Evolutionary conservation across 805 yeast genomes (phyloP).

Genomic region (Candida ulmi): DNA sequence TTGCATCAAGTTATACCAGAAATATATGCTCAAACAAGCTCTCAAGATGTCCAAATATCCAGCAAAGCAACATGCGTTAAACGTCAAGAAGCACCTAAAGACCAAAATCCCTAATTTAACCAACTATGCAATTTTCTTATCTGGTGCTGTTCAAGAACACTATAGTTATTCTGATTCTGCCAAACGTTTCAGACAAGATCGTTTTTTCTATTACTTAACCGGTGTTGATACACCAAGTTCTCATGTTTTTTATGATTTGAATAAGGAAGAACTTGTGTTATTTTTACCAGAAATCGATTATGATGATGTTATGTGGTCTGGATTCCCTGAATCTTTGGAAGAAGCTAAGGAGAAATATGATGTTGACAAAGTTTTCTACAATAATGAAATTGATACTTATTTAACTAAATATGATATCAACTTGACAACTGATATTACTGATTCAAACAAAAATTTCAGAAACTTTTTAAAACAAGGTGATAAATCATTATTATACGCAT

Average conservation of each 20-base stretch:
- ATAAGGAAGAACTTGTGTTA: slow-evolving; percentile 52
- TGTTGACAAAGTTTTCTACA: slow-evolving; percentile 75
- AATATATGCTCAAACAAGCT: not conserved
- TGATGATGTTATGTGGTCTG: slow-evolving; percentile 97
- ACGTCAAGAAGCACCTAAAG: slow-evolving; percentile 37
- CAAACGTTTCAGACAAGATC: slow-evolving; percentile 77
- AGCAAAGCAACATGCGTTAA: slow-evolving; percentile 69
- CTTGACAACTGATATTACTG: slow-evolving; percentile 53
- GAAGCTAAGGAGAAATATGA: slow-evolving; percentile 65
- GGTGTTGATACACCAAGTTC: slow-evolving; percentile 83
- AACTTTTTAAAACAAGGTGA: slow-evolving; percentile 38
- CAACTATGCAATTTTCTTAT: slow-evolving; percentile 44
- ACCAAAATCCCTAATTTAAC: slow-evolving; percentile 20
- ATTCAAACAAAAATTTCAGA: slow-evolving; percentile 30
- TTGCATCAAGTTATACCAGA: too few relatives aligned
- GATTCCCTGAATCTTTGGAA: slow-evolving; percentile 66
- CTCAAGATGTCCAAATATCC: slow-evolving; percentile 55
- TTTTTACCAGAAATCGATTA: slow-evolving; percentile 79
- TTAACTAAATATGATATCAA: slow-evolving; percentile 25
- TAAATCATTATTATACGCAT: slow-evolving; percentile 54
- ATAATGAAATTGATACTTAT: slow-evolving; percentile 36
- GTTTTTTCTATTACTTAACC: slow-evolving; percentile 82
- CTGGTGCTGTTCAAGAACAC: slow-evolving; percentile 53
- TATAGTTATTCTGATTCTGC: slow-evolving; percentile 77
- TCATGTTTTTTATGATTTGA: slow-evolving; percentile 54